Percentiles rank a stretch among this genome's conserved stretches.
Conservation (phyloP, 148 eudicot genomes). For the Silene uniflora region DNA sequence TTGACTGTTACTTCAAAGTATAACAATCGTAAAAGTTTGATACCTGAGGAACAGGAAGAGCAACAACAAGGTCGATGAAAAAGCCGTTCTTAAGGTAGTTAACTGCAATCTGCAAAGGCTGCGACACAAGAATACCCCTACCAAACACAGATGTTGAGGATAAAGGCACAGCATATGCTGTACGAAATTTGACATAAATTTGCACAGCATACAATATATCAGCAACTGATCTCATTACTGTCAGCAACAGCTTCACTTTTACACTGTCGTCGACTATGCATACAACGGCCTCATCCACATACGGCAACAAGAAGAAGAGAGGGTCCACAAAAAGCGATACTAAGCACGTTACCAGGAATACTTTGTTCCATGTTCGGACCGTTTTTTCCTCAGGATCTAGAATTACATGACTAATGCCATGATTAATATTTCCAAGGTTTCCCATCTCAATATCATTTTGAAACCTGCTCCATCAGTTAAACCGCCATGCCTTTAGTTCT, state of each 20-base stretch:
- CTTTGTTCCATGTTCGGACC: conserved; percentile 41
- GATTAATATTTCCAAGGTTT: too few species aligned
- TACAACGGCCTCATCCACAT: conserved; percentile 8
- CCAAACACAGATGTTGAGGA: conserved; percentile 45
- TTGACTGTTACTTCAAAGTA: too few species aligned
- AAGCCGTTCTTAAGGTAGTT: conserved; percentile 38
- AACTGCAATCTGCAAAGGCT: conserved; percentile 41
- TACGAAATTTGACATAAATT: conserved; percentile 38
- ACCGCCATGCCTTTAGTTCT: too few species aligned
- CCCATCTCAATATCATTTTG: too few species aligned
- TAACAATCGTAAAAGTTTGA: too few species aligned
- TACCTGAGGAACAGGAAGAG: conserved; percentile 67
- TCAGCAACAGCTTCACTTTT: conserved; percentile 37
- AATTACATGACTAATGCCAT: too few species aligned
- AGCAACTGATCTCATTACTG: conserved; percentile 34
- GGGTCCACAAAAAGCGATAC: conserved; percentile 58
- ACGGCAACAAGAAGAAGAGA: conserved; percentile 53
- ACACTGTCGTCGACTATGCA: conserved; percentile 30
- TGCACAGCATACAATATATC: conserved; percentile 45
- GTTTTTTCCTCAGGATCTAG: neutral
- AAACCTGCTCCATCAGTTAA: too few species aligned
- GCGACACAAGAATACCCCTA: conserved; percentile 58
- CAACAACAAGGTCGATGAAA: conserved; percentile 49
- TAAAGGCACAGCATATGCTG: conserved; percentile 54
- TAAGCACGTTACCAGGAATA: conserved; percentile 38